These are phyloP conservation scores for Quercus lobata DNA, from an alignment of 331 rosid species.

Conservation along the genomic window DNA sequence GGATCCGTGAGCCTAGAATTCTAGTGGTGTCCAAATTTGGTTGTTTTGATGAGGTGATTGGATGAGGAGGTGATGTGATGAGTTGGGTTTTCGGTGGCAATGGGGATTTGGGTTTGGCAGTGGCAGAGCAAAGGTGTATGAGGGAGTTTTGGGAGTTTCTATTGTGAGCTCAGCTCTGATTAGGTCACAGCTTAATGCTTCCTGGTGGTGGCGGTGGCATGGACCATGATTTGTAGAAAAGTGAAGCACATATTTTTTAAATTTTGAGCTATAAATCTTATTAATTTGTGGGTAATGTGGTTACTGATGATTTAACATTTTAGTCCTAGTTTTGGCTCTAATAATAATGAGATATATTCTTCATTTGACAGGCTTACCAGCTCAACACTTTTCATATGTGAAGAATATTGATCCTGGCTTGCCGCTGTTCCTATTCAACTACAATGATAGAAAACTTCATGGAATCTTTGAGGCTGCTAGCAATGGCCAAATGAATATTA, in stretches of 20 bases:
- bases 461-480: constrained; percentile 82
- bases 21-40: no score
- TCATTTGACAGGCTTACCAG: constrained; percentile 60
- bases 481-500: constrained; percentile 62
- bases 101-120: no score
- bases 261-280: neutral
- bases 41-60: no score
- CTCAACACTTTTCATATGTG: constrained; percentile 61
- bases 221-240: neutral
- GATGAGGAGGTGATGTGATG: no score
- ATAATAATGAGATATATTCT: constrained; percentile 12
- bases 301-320: neutral
- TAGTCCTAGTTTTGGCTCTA: neutral
- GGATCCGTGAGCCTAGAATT: no score
- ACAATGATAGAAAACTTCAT: constrained; percentile 64
- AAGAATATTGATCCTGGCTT: constrained; percentile 70
- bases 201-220: neutral
- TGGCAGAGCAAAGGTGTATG: no score
- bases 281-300: neutral
- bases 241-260: neutral
- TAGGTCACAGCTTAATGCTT: no score
- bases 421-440: constrained; percentile 89
- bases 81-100: no score
- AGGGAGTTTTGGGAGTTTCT: no score
- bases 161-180: no score